These are phyloP conservation scores for Russula lepida DNA, from an alignment of 768 basidiomycete species.

Conservation along the genomic window DNA sequence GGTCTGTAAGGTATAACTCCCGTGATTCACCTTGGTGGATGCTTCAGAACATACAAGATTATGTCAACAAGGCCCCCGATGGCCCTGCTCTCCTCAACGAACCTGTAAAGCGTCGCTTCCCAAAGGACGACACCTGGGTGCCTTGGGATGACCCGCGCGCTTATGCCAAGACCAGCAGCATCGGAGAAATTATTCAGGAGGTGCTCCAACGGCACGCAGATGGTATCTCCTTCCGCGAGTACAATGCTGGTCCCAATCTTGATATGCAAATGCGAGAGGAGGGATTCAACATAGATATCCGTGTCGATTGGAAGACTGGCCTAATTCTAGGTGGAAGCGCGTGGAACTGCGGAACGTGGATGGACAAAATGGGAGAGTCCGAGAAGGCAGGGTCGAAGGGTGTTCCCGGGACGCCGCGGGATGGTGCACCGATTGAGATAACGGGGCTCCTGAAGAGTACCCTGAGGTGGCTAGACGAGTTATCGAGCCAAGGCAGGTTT, in stretches of 20 bases:
- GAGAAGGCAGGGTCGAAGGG: conserved; percentile 89
- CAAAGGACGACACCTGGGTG: conserved; percentile 89
- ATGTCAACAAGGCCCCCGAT: conserved; percentile 73
- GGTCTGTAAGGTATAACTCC: conserved; percentile 68
- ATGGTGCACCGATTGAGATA: conserved; percentile 94
- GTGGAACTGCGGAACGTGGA: conserved; percentile 90
- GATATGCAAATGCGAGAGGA: conserved; percentile 93
- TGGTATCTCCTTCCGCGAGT: conserved; percentile 90
- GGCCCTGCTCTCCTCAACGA: conserved; percentile 76
- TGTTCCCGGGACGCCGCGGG: conserved; percentile 89
- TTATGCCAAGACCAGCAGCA: conserved; percentile 68
- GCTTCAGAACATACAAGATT: conserved; percentile 97
- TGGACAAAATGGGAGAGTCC: conserved; percentile 98
- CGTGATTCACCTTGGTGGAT: conserved; percentile 99
- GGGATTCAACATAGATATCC: conserved; percentile 89
- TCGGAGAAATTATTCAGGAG: conserved; percentile 96
- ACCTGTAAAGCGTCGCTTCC: conserved; percentile 86
- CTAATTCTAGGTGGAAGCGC: conserved; percentile 80
- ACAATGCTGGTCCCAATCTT: conserved; percentile 95
- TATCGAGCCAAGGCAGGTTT: conserved; percentile 61
- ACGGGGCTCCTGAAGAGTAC: conserved; percentile 91
- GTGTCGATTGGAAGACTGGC: conserved; percentile 95
- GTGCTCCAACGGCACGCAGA: conserved; percentile 88
- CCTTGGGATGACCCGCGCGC: conserved; percentile 81
- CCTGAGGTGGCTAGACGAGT: conserved; percentile 73